Percentiles rank a stretch among this genome's conserved stretches.
Conservation (phyloP, 179 eudicot species). For the Silene coronaria region DNA sequence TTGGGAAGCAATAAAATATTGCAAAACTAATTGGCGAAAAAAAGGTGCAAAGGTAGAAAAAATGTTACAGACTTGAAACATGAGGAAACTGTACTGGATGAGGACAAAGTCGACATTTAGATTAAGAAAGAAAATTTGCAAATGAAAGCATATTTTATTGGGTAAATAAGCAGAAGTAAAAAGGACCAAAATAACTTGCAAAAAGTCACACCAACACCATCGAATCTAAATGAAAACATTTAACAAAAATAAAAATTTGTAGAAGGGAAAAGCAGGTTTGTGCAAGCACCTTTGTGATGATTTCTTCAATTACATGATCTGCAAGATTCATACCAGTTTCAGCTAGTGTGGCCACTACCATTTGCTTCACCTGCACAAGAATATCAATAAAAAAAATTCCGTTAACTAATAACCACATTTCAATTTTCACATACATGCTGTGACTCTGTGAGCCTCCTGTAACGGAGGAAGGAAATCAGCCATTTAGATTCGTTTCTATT, state of each 20-base stretch:
- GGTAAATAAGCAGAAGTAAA: not conserved
- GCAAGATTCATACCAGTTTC: conserved; percentile 99
- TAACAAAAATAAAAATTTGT: not conserved
- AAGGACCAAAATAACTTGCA: not conserved
- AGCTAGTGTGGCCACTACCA: conserved; percentile 98
- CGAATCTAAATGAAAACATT: not conserved
- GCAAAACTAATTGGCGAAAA: not conserved
- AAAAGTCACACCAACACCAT: not conserved
- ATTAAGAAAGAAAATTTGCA: not conserved
- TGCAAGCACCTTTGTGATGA: conserved; percentile 75
- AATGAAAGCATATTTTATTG: not conserved
- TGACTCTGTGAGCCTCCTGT: no score
- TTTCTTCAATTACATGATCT: conserved; percentile 89
- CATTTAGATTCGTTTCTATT: not conserved
- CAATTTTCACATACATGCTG: not conserved
- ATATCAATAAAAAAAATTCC: not conserved
- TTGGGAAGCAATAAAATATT: no score
- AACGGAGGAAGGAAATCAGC: not conserved
- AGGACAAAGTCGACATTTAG: not conserved
- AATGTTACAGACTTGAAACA: not conserved
- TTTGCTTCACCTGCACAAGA: conserved; percentile 77
- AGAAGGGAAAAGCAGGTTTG: not conserved
- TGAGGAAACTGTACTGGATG: not conserved
- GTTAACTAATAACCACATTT: not conserved
- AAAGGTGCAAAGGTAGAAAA: not conserved